Conservation (phyloP, 2,329 filamentous ascomycete genomes). For the Zelopaecilomyces penicillatus region DNA sequence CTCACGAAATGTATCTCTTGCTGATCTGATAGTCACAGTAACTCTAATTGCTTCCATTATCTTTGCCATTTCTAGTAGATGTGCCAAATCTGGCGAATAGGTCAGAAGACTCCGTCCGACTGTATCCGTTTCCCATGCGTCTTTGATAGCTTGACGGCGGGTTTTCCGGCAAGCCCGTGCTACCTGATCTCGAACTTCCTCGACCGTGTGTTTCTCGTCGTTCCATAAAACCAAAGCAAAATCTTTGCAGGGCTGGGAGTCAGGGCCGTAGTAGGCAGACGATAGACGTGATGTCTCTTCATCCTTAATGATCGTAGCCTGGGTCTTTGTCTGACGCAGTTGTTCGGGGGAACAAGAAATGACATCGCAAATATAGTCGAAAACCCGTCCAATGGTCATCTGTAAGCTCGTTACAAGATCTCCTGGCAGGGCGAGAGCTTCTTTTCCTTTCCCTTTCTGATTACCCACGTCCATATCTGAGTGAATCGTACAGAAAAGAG, state of each 20-base stretch:
- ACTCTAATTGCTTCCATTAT: slow-evolving; percentile 93
- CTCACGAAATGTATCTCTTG: slow-evolving; percentile 91
- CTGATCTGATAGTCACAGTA: slow-evolving; percentile 87
- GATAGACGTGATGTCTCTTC: slow-evolving; percentile 71
- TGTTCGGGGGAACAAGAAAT: slow-evolving; percentile 97
- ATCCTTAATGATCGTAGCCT: slow-evolving; percentile 71
- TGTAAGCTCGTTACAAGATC: slow-evolving; percentile 71
- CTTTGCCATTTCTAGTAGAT: slow-evolving; percentile 68
- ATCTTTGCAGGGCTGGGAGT: slow-evolving; percentile 40
- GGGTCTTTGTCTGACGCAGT: slow-evolving; percentile 74
- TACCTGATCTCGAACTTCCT: slow-evolving; percentile 84
- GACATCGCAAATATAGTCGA: slow-evolving; percentile 96
- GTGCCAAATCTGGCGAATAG: slow-evolving; percentile 62
- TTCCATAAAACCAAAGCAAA: slow-evolving; percentile 92
- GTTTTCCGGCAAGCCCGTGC: slow-evolving; percentile 76
- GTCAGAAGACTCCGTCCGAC: slow-evolving; percentile 80
- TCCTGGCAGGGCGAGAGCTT: slow-evolving; percentile 54
- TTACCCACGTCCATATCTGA: slow-evolving; percentile 48
- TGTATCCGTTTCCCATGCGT: slow-evolving; percentile 82
- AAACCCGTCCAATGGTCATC: slow-evolving; percentile 73
- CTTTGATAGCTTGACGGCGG: slow-evolving; percentile 57
- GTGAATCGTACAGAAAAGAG: slow-evolving; percentile 89
- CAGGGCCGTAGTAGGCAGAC: slow-evolving; percentile 60
- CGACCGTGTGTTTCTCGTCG: slow-evolving; percentile 94
- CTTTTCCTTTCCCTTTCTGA: slow-evolving; percentile 54